These are phyloP conservation scores for Gossypium davidsonii DNA, from an alignment of 441 rosid species.

Conservation along the genomic window DNA sequence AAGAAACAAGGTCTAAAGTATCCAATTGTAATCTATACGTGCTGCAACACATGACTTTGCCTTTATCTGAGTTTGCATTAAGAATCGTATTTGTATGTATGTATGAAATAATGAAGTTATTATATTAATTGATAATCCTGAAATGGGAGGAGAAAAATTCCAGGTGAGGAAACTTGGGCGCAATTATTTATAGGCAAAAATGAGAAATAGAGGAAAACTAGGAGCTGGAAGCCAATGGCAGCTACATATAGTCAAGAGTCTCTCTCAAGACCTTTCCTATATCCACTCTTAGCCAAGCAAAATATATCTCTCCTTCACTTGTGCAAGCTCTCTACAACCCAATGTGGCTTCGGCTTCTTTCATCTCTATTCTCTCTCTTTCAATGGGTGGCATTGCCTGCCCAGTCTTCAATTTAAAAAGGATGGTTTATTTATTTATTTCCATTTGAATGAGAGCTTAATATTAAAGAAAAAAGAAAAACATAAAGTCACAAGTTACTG, in stretches of 20 bases:
- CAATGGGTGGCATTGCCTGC: background rate
- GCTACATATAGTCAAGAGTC: slow-evolving; percentile 3
- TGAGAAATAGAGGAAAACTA: slow-evolving; percentile 22
- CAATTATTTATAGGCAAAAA: slow-evolving; percentile 28
- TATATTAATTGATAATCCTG: background rate
- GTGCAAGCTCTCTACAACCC: background rate
- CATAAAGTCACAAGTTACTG: slow-evolving; percentile 8
- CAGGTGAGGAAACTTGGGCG: slow-evolving; percentile 21
- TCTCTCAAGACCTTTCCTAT: slow-evolving; percentile 26
- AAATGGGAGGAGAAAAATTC: background rate
- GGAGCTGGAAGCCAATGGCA: slow-evolving; percentile 33
- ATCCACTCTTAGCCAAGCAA: slow-evolving; percentile 46
- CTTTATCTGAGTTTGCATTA: too few relatives aligned
- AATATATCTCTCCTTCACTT: background rate
- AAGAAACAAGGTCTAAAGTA: background rate
- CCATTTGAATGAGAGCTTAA: slow-evolving; percentile 1
- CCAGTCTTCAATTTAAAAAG: slow-evolving; percentile 2
- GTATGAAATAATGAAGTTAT: background rate
- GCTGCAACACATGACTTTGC: background rate
- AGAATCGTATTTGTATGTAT: background rate
- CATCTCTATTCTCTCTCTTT: background rate
- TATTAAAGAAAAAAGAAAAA: background rate
- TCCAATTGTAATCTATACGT: background rate
- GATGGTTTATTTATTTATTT: background rate
- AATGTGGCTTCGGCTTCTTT: background rate